These are phyloP conservation scores for Rhodomyrtus tomentosa DNA, from an alignment of 345 rosid species.

Conservation along the genomic window DNA sequence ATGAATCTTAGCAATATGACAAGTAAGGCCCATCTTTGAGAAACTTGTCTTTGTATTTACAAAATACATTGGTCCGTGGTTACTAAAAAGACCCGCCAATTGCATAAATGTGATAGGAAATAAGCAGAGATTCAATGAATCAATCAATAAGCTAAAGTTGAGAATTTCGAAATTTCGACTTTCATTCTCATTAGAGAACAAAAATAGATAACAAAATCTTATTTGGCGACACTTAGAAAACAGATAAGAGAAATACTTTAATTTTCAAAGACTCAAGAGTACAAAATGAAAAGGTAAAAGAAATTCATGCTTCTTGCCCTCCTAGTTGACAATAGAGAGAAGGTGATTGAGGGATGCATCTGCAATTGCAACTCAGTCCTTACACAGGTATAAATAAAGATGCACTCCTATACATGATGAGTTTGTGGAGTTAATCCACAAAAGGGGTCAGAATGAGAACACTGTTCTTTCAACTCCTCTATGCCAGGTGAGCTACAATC, in stretches of 20 bases:
- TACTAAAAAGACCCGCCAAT: slow-evolving; percentile 88
- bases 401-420: background rate
- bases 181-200: background rate
- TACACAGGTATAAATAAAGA: background rate
- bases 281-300: background rate
- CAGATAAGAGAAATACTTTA: background rate
- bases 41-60: slow-evolving; percentile 69
- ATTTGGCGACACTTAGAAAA: background rate
- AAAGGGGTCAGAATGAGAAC: background rate
- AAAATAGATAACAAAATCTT: background rate
- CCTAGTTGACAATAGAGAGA: background rate
- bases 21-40: slow-evolving; percentile 85
- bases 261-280: background rate
- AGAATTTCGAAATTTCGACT: background rate
- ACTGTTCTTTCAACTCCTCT: background rate
- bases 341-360: background rate
- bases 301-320: background rate
- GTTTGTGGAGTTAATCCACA: background rate
- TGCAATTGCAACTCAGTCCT: background rate
- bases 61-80: slow-evolving; percentile 95
- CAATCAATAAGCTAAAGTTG: background rate
- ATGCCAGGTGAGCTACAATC: background rate
- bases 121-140: background rate
- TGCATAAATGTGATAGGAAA: background rate
- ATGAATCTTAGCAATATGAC: slow-evolving; percentile 98